phyloP scores from a whole-genome alignment of 768 basidiomycete species.

The Suillus subaureus region DNA sequence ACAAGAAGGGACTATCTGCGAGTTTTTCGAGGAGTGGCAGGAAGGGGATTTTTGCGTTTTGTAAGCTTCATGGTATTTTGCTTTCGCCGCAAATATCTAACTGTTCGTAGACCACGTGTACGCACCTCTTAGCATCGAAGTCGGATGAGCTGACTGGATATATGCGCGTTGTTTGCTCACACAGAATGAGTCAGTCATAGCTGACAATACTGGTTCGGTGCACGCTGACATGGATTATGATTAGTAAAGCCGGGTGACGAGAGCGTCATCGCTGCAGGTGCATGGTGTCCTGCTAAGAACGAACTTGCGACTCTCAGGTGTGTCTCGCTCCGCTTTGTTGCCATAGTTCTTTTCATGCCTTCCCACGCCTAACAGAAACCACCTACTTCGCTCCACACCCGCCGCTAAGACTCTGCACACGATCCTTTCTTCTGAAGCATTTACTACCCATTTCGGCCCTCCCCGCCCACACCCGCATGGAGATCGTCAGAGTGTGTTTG shows the following conservation, averaged over 20 bases:
- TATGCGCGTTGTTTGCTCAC: neutral
- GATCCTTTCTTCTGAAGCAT: conserved; percentile 67
- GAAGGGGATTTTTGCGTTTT: conserved; percentile 88
- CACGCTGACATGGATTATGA: conserved; percentile 10
- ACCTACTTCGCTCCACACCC: conserved; percentile 59
- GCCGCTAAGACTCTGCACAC: conserved; percentile 52
- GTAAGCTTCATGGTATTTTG: conserved; percentile 45
- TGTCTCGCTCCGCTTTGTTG: conserved; percentile 4
- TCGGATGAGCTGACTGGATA: neutral
- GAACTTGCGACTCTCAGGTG: conserved; percentile 80
- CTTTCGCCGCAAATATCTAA: neutral
- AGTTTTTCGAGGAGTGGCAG: conserved; percentile 87
- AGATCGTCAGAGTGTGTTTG: conserved; percentile 76
- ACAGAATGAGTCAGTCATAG: conserved; percentile 1
- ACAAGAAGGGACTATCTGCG: conserved; percentile 81
- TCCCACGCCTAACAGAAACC: conserved; percentile 41
- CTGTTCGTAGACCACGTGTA: conserved; percentile 5
- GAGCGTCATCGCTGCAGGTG: conserved; percentile 77
- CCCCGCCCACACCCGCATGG: conserved; percentile 65
- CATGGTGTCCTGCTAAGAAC: conserved; percentile 78
- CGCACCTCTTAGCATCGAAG: neutral
- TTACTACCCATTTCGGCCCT: conserved; percentile 78
- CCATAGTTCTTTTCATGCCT: neutral
- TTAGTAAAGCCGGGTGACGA: conserved; percentile 67
- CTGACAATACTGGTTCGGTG: neutral